Conservation (phyloP, 768 basidiomycete genomes). For the Psilocybe cubensis region DNA sequence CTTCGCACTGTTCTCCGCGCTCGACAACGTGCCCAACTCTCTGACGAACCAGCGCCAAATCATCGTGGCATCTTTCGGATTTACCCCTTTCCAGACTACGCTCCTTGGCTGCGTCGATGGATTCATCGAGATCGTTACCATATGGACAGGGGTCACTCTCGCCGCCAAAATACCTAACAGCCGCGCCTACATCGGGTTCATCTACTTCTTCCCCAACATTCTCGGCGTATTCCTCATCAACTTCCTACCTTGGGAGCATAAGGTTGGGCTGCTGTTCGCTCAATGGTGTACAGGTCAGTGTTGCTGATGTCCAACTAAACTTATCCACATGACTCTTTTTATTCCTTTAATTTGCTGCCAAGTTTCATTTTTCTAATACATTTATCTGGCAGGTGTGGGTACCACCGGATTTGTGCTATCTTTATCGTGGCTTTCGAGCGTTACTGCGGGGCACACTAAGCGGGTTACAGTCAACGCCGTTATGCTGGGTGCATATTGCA, state of each 20-base stretch:
- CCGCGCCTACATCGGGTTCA: conserved; percentile 63
- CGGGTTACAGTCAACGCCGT: conserved; percentile 73
- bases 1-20: conserved; percentile 67
- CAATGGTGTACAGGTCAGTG: conserved; percentile 54
- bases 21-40: conserved; percentile 69
- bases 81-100: conserved; percentile 65
- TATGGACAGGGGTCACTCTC: conserved; percentile 65
- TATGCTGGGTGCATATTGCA: conserved; percentile 69
- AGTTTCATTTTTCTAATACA: background rate
- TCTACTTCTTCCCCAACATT: conserved; percentile 69
- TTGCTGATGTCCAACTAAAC: background rate
- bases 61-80: conserved; percentile 71
- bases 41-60: conserved; percentile 65
- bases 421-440: conserved; percentile 65
- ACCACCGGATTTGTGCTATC: conserved; percentile 63
- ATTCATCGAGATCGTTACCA: conserved; percentile 67
- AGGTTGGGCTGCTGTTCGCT: conserved; percentile 64
- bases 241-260: conserved; percentile 65
- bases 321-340: background rate
- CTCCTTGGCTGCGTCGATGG: conserved; percentile 72
- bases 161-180: conserved; percentile 59
- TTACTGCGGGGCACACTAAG: conserved; percentile 77
- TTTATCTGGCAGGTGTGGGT: conserved; percentile 40
- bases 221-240: conserved; percentile 66
- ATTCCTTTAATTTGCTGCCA: too few species aligned